phyloP scores from a whole-genome alignment of 805 yeast genomes.

The Yarrowia porcina region DNA sequence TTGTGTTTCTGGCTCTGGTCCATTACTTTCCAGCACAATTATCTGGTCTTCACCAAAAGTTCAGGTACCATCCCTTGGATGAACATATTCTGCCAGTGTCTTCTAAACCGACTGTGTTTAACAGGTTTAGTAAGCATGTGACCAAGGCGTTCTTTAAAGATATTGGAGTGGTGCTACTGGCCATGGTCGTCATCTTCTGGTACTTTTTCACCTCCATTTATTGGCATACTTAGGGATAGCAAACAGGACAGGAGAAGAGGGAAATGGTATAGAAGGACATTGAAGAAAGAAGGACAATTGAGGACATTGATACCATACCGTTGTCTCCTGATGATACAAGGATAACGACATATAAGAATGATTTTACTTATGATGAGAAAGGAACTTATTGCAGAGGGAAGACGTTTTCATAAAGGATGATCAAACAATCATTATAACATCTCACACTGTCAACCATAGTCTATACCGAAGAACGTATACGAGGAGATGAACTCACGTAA shows the following conservation, averaged over 20 bases:
- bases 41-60: neutral
- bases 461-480: too few relatives aligned
- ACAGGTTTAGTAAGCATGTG: neutral
- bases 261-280: neutral
- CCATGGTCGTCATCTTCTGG: constrained; percentile 9
- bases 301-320: too few relatives aligned
- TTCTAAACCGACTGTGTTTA: neutral
- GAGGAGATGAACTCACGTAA: too few relatives aligned
- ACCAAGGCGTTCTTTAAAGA: constrained; percentile 11
- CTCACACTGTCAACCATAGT: too few relatives aligned
- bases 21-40: neutral
- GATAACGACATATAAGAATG: too few relatives aligned
- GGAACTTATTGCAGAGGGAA: too few relatives aligned
- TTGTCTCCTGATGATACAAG: too few relatives aligned
- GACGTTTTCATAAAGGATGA: too few relatives aligned
- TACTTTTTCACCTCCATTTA: constrained; percentile 18
- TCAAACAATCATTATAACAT: too few relatives aligned
- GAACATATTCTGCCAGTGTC: constrained; percentile 1
- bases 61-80: constrained; percentile 9
- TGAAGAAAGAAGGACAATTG: too few relatives aligned
- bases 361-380: too few relatives aligned
- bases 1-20: neutral
- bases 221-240: constrained; percentile 8
- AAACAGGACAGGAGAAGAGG: neutral
- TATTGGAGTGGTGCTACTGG: neutral